phyloP scores from a whole-genome alignment of 2,329 filamentous ascomycete species.

The Hymenoscyphus occultus region DNA sequence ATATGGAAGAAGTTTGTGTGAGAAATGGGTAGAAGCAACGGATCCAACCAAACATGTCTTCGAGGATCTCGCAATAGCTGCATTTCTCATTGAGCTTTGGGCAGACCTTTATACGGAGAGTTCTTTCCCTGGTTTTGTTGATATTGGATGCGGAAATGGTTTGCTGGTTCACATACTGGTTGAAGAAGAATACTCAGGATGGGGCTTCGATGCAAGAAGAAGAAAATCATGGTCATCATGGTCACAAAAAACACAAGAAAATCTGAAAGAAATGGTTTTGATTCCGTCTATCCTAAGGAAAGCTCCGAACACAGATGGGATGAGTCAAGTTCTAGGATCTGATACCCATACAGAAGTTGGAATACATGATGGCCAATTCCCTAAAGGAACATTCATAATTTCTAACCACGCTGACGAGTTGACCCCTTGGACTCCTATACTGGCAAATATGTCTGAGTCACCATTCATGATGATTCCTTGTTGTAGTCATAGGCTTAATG shows the following conservation, averaged over 20 bases:
- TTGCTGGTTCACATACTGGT: conserved; percentile 80
- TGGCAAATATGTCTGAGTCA: conserved; percentile 70
- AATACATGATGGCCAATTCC: conserved; percentile 64
- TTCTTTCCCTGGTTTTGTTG: conserved; percentile 83
- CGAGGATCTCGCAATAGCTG: conserved; percentile 86
- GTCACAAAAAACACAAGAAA: conserved; percentile 44
- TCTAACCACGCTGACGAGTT: conserved; percentile 97
- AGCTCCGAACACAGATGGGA: background rate
- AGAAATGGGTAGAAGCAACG: conserved; percentile 81
- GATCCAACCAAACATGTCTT: conserved; percentile 92
- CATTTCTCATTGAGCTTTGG: conserved; percentile 93
- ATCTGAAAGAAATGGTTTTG: conserved; percentile 58
- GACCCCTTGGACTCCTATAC: conserved; percentile 90
- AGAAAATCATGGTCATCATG: conserved; percentile 85
- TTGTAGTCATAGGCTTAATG: conserved; percentile 84
- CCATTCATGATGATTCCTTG: conserved; percentile 94
- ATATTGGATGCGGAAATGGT: conserved; percentile 95
- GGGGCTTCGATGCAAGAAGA: conserved; percentile 86
- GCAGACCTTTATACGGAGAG: conserved; percentile 66
- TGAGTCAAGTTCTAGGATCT: background rate
- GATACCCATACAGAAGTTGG: conserved; percentile 37
- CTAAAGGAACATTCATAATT: conserved; percentile 79
- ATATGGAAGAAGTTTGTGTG: conserved; percentile 69
- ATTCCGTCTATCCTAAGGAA: conserved; percentile 46
- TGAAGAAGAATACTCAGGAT: conserved; percentile 77